Evolutionary conservation across 2,329 filamentous ascomycete genomes (phyloP), one percentile per base, ranked within the genome.

Genomic region (Diaporthe capsici): DNA sequence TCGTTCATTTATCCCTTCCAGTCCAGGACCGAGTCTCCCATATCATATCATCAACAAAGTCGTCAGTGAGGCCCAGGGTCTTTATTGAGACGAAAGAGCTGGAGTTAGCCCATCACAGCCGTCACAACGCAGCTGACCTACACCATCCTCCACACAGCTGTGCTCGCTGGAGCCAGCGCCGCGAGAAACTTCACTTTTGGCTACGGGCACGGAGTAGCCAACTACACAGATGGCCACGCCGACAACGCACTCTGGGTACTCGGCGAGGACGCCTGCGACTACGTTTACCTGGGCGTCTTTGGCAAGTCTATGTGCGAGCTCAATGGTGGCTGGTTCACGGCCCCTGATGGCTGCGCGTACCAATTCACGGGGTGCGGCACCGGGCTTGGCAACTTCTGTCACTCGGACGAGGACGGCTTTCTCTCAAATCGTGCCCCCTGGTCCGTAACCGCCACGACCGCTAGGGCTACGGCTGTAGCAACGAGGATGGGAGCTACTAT

Each of bases 351-450:
- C 44, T 37, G 22, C 28, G 25, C 20, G 22, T 61, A 72, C 28
- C 42, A 47, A 9, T 72, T 37, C 55, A 39, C 70, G 20, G 70
- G 53, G 2, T 72, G 70, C 13, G 70, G 70, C 20, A 25, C 28
- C 20, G 61, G 61, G 28, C 25, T 67, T 3, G 61, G 61, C 42
- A 60, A 60, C 53, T 61, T 72, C 37, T 72, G 70, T 31, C 70
- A 61, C 42, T 47, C 44, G 6, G 49, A 72, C 55, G 39, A 57
- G 39, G 53, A 72, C 9, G 31, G 44, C 70, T 51, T 31, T 51
- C 55, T 4, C 15, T 51, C 42, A 49, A 60, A 22, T 60, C 70
- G 25, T 72, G 70, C 44, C 42, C 39, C 6, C 31, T 58, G 28
- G 28, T 37, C 25, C 49, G 53, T 42, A 39, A 60, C 31, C 28